phyloP scores from a whole-genome alignment of 305 asterid species.

The Ilex paraguariensis region DNA sequence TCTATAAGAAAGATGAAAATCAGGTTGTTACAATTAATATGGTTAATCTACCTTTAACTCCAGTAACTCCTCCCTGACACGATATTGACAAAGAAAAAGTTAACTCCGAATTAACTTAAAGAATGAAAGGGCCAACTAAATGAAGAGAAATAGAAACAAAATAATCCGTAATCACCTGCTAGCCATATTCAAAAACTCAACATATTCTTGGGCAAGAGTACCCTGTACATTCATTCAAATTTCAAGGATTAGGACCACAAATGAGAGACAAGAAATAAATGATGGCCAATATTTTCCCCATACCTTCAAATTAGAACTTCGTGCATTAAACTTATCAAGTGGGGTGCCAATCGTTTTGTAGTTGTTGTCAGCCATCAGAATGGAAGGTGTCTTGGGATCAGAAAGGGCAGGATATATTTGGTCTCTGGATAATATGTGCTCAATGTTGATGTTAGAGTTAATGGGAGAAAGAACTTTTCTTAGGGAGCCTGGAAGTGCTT shows the following conservation, averaged over 20 bases:
- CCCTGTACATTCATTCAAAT: constrained; percentile 26
- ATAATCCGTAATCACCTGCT: constrained; percentile 39
- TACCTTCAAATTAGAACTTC: constrained; percentile 74
- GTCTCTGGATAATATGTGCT: constrained; percentile 6
- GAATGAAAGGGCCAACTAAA: constrained; percentile 1
- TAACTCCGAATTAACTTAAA: not conserved
- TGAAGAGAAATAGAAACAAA: not conserved
- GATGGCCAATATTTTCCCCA: not conserved
- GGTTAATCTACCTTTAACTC: constrained; percentile 51
- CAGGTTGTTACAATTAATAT: too few species aligned
- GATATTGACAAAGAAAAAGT: constrained; percentile 9
- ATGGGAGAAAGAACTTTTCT: constrained; percentile 65
- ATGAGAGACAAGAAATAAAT: not conserved
- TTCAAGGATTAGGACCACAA: constrained; percentile 12
- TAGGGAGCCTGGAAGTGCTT: constrained; percentile 26
- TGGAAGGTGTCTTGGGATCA: constrained; percentile 28
- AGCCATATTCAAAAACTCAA: constrained; percentile 68
- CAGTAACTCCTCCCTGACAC: constrained; percentile 69
- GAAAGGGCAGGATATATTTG: constrained; percentile 18
- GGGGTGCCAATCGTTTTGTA: constrained; percentile 45
- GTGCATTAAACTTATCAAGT: constrained; percentile 50
- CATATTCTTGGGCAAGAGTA: constrained; percentile 64
- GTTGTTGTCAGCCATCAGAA: constrained; percentile 24
- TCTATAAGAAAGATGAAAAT: too few species aligned
- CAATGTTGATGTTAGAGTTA: constrained; percentile 32